Conservation (phyloP, 257 asterid species). For the Solanum chilense region DNA sequence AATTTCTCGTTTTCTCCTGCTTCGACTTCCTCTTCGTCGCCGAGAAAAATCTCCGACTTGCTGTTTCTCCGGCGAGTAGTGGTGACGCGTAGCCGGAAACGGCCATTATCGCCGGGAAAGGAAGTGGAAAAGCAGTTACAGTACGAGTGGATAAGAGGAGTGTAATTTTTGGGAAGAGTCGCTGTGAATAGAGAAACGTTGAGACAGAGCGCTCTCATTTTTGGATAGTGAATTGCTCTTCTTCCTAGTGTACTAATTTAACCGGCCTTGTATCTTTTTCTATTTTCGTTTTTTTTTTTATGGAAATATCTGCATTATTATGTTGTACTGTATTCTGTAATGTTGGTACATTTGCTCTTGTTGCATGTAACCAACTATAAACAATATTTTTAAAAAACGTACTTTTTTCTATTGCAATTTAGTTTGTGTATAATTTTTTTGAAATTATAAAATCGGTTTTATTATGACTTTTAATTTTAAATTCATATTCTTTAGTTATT, state of each 20-base stretch:
- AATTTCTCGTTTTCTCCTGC: background rate
- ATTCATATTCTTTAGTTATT: too few relatives aligned
- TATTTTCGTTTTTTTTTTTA: background rate
- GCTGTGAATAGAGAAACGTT: background rate
- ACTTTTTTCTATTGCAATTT: too few relatives aligned
- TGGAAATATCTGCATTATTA: background rate
- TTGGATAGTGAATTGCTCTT: background rate
- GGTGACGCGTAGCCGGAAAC: background rate
- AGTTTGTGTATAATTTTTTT: too few relatives aligned
- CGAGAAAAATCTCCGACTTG: conserved; percentile 10
- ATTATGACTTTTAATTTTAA: too few relatives aligned
- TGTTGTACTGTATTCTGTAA: background rate
- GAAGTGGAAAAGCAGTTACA: background rate
- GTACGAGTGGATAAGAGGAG: background rate
- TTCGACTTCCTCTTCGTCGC: conserved; percentile 1
- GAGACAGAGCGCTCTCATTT: background rate
- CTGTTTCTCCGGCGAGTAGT: background rate
- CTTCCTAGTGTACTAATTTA: background rate
- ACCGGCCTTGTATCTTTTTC: background rate
- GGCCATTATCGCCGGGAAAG: background rate
- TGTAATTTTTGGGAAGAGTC: background rate
- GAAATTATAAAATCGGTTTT: too few relatives aligned
- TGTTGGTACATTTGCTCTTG: background rate
- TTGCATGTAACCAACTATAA: background rate
- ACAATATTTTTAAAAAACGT: too few relatives aligned